These are phyloP conservation scores for Cyberlindnera euphorbiae DNA, from an alignment of 805 yeast species.

Conservation along the genomic window DNA sequence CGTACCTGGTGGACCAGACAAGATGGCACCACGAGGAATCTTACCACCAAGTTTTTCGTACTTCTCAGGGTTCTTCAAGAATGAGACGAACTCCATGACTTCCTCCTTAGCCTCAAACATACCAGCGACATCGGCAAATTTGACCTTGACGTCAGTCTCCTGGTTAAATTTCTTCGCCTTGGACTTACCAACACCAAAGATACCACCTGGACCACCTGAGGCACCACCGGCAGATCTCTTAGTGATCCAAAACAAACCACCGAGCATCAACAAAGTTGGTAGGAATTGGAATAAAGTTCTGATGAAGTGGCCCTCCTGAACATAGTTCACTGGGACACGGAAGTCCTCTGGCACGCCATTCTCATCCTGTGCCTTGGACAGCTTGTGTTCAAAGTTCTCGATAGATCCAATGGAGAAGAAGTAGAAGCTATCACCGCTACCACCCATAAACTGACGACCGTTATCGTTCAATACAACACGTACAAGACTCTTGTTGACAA, in stretches of 20 bases:
- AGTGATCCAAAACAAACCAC: constrained; percentile 81
- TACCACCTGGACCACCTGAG: constrained; percentile 58
- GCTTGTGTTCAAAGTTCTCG: constrained; percentile 77
- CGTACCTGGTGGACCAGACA: constrained; percentile 99
- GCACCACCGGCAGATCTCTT: constrained; percentile 48
- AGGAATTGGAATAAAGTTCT: constrained; percentile 66
- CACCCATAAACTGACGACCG: constrained; percentile 45
- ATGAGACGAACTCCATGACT: constrained; percentile 95
- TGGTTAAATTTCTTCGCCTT: constrained; percentile 89
- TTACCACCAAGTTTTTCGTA: constrained; percentile 94
- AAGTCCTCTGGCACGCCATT: constrained; percentile 55
- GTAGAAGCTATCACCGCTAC: constrained; percentile 33
- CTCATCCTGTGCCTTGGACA: constrained; percentile 72
- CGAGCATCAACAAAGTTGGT: constrained; percentile 87
- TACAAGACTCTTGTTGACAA: constrained; percentile 74
- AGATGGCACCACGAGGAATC: constrained; percentile 96
- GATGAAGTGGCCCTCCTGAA: constrained; percentile 62
- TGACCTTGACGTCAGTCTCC: constrained; percentile 84
- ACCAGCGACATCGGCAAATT: constrained; percentile 95
- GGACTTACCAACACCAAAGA: constrained; percentile 88
- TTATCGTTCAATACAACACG: constrained; percentile 61
- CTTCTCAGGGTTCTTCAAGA: constrained; percentile 83
- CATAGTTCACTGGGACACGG: constrained; percentile 77
- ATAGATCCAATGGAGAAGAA: constrained; percentile 84
- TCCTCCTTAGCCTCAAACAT: constrained; percentile 96